These are phyloP conservation scores for Pichia insulana DNA, from an alignment of 805 yeast genomes.

Conservation along the genomic window DNA sequence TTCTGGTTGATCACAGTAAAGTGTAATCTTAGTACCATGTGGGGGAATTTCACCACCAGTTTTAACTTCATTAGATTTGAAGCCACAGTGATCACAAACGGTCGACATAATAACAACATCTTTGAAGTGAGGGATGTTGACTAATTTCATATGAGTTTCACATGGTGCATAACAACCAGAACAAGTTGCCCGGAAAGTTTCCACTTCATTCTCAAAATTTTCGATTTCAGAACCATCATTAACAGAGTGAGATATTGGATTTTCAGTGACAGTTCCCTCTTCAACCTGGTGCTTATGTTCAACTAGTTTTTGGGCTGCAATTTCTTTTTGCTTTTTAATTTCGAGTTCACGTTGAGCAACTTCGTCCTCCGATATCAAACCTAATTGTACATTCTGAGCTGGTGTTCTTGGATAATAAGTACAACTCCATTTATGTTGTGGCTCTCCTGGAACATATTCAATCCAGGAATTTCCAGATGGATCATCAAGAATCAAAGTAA, in stretches of 20 bases:
- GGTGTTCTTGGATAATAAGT: constrained; percentile 75
- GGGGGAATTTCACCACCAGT: constrained; percentile 96
- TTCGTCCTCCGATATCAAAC: constrained; percentile 64
- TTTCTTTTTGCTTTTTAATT: constrained; percentile 10
- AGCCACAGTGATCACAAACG: constrained; percentile 85
- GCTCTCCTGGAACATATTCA: constrained; percentile 78
- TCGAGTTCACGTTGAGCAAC: constrained; percentile 44
- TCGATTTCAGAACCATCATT: constrained; percentile 69
- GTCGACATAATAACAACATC: constrained; percentile 97
- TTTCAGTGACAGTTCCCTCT: constrained; percentile 22
- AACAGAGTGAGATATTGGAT: constrained; percentile 47
- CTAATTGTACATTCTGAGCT: constrained; percentile 80
- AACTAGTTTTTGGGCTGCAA: constrained; percentile 12
- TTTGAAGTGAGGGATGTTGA: constrained; percentile 94
- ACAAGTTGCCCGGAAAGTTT: constrained; percentile 86
- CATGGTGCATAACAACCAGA: constrained; percentile 79
- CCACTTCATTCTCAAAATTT: constrained; percentile 83
- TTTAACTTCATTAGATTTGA: constrained; percentile 93
- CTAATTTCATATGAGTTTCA: constrained; percentile 93
- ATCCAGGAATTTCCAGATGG: constrained; percentile 98
- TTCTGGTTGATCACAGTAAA: constrained; percentile 77
- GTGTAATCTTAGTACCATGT: constrained; percentile 65
- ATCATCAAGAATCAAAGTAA: constrained; percentile 76
- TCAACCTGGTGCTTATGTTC: constrained; percentile 25
- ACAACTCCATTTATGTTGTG: constrained; percentile 85